Percentiles rank a stretch among this genome's conserved stretches.
These are phyloP conservation scores for Lichtheimia ramosa DNA, from an alignment of 371 early-diverging fungal genomes.

Conservation along the genomic window DNA sequence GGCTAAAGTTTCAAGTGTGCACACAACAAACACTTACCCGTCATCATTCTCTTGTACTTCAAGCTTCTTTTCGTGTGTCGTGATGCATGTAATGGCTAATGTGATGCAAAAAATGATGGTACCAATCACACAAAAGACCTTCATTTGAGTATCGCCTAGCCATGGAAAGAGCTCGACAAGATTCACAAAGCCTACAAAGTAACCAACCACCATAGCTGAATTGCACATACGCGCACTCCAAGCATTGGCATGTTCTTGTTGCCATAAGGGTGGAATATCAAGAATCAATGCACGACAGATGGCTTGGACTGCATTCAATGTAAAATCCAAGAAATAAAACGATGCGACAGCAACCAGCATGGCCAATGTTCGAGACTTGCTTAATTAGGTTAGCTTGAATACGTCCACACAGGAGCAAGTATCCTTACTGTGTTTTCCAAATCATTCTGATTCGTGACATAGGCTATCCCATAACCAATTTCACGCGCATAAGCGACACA, in stretches of 20 bases:
- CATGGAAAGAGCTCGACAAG: slow-evolving; percentile 60
- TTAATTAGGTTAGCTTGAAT: neutral
- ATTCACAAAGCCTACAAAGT: slow-evolving; percentile 69
- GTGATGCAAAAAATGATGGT: slow-evolving; percentile 55
- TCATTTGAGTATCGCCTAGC: slow-evolving; percentile 66
- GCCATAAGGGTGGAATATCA: slow-evolving; percentile 68
- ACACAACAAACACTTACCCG: slow-evolving; percentile 15
- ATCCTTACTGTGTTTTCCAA: slow-evolving; percentile 32
- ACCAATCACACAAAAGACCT: slow-evolving; percentile 66
- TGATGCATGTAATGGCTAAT: slow-evolving; percentile 55
- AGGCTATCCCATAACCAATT: slow-evolving; percentile 26
- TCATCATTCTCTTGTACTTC: slow-evolving; percentile 21
- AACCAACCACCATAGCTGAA: slow-evolving; percentile 72
- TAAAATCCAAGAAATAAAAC: slow-evolving; percentile 80
- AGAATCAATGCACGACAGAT: slow-evolving; percentile 75
- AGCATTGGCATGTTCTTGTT: slow-evolving; percentile 72
- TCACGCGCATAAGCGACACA: slow-evolving; percentile 70
- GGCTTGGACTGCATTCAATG: slow-evolving; percentile 75
- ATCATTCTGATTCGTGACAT: slow-evolving; percentile 57
- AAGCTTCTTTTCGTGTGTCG: slow-evolving; percentile 50
- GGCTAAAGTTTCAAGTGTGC: neutral
- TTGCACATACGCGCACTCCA: slow-evolving; percentile 81
- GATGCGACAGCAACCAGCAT: slow-evolving; percentile 66
- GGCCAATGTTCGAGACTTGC: slow-evolving; percentile 19
- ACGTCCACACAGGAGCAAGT: neutral